Percentiles rank a stretch among this genome's conserved stretches.
Conservation (phyloP, 2,329 filamentous ascomycete genomes). For the Dactylella cylindrospora region DNA sequence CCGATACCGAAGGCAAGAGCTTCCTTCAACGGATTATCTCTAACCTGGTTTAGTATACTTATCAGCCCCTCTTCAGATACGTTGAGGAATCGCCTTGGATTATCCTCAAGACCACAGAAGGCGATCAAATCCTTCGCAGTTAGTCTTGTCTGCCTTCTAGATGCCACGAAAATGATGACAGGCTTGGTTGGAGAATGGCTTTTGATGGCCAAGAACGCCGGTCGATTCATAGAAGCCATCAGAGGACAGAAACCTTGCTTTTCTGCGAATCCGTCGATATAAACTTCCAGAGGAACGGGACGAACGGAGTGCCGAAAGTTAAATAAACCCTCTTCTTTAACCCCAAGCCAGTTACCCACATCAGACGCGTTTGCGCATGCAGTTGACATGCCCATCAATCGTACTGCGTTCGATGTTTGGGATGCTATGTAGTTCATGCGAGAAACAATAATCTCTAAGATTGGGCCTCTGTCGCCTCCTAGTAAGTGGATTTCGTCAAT, state of each 20-base stretch:
- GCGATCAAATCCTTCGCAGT: conserved; percentile 97
- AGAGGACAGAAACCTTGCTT: conserved; percentile 92
- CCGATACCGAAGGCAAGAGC: conserved; percentile 97
- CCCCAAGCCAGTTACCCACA: conserved; percentile 92
- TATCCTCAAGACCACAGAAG: conserved; percentile 96
- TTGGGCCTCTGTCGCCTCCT: conserved; percentile 86
- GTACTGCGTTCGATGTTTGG: conserved; percentile 83
- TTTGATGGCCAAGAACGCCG: conserved; percentile 94
- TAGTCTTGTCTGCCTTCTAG: conserved; percentile 86
- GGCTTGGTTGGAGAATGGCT: conserved; percentile 94
- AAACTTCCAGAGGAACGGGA: conserved; percentile 91
- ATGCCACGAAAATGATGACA: conserved; percentile 97
- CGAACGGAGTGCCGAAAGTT: conserved; percentile 97
- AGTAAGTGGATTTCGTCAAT: conserved; percentile 98
- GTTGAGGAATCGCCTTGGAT: conserved; percentile 84
- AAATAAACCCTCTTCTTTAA: conserved; percentile 79
- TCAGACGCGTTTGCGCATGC: conserved; percentile 95
- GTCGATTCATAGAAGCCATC: conserved; percentile 99
- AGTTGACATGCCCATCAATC: conserved; percentile 97
- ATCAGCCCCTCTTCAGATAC: conserved; percentile 95
- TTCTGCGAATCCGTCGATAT: conserved; percentile 95
- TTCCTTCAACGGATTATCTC: conserved; percentile 88
- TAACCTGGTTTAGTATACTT: conserved; percentile 81
- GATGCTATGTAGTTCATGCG: conserved; percentile 98
- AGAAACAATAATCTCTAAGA: conserved; percentile 91